phyloP scores from a whole-genome alignment of 2,329 filamentous ascomycete genomes.

The Allantophomopsis lycopodina region DNA sequence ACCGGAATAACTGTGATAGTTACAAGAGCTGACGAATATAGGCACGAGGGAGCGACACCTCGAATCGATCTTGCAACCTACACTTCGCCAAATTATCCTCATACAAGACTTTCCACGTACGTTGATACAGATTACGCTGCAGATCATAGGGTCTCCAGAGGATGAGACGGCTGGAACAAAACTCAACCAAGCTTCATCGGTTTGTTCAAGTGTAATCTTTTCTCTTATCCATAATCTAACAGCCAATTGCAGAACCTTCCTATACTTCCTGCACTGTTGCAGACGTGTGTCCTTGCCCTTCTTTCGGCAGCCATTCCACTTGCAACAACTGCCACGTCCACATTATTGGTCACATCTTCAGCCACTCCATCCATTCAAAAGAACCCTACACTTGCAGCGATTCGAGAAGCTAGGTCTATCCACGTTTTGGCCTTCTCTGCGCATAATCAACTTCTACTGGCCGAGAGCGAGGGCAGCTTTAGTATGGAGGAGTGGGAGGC shows the following conservation, averaged over 20 bases:
- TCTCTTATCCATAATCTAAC: background rate
- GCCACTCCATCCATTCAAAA: slow-evolving; percentile 24
- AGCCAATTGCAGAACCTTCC: slow-evolving; percentile 48
- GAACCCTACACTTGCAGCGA: slow-evolving; percentile 49
- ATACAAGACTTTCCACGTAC: slow-evolving; percentile 63
- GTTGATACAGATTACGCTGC: slow-evolving; percentile 70
- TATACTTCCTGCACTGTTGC: slow-evolving; percentile 69
- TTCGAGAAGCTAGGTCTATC: slow-evolving; percentile 50
- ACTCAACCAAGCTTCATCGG: slow-evolving; percentile 43
- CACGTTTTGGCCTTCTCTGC: slow-evolving; percentile 81
- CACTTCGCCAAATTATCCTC: slow-evolving; percentile 61
- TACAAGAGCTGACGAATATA: slow-evolving; percentile 6
- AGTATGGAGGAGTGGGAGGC: slow-evolving; percentile 62
- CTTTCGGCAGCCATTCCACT: slow-evolving; percentile 75
- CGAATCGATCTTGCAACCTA: slow-evolving; percentile 60
- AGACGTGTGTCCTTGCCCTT: slow-evolving; percentile 65
- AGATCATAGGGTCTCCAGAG: slow-evolving; percentile 55
- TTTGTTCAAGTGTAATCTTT: slow-evolving; percentile 19
- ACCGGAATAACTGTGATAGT: too few relatives aligned
- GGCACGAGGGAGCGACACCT: slow-evolving; percentile 69
- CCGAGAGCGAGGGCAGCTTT: slow-evolving; percentile 73
- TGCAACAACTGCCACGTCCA: slow-evolving; percentile 54
- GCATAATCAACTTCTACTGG: slow-evolving; percentile 57
- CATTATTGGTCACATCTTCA: slow-evolving; percentile 43
- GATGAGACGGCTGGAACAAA: slow-evolving; percentile 51